A percentile compares a stretch with the other conserved stretches of the same genome.
Evolutionary conservation across 2,329 filamentous ascomycete genomes (phyloP).

Genomic region (Stagonosporopsis rhizophila): DNA sequence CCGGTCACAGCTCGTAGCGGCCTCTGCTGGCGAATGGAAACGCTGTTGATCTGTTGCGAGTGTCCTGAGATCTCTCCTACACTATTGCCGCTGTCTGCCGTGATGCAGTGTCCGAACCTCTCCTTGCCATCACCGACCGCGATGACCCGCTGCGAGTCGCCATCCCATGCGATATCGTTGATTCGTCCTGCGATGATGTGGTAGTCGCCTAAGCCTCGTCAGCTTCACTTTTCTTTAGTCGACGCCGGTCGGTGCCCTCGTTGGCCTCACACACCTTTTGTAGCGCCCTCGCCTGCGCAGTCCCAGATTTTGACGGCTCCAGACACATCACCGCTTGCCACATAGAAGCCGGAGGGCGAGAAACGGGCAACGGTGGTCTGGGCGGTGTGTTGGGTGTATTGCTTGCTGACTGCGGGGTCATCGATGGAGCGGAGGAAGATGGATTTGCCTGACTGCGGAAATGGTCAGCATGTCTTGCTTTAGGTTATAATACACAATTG

Average conservation of each 20-base stretch:
- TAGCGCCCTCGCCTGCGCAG: constrained; percentile 80
- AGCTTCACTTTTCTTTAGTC: constrained; percentile 30
- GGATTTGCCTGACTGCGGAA: constrained; percentile 83
- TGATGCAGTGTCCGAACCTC: constrained; percentile 92
- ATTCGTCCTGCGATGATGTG: constrained; percentile 92
- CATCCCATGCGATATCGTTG: constrained; percentile 97
- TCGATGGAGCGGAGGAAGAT: constrained; percentile 96
- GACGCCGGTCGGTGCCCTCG: background rate
- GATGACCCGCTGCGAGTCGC: constrained; percentile 94
- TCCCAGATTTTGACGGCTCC: constrained; percentile 94
- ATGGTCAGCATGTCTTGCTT: background rate
- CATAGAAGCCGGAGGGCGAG: constrained; percentile 91
- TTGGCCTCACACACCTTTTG: constrained; percentile 65
- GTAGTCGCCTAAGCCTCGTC: constrained; percentile 72
- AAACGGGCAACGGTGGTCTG: constrained; percentile 93
- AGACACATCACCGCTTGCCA: constrained; percentile 87
- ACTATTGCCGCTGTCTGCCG: constrained; percentile 87
- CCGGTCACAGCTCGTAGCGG: constrained; percentile 92
- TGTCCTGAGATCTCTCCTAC: constrained; percentile 95
- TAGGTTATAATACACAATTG: background rate
- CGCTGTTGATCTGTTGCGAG: constrained; percentile 87
- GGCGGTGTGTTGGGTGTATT: constrained; percentile 91
- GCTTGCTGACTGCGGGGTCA: constrained; percentile 79
- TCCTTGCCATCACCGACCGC: constrained; percentile 95
- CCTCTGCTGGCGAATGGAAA: constrained; percentile 86